A percentile compares a stretch with the other conserved stretches of the same genome.
Evolutionary conservation across 257 asterid genomes (phyloP).

Genomic region (Sherardia arvensis): DNA sequence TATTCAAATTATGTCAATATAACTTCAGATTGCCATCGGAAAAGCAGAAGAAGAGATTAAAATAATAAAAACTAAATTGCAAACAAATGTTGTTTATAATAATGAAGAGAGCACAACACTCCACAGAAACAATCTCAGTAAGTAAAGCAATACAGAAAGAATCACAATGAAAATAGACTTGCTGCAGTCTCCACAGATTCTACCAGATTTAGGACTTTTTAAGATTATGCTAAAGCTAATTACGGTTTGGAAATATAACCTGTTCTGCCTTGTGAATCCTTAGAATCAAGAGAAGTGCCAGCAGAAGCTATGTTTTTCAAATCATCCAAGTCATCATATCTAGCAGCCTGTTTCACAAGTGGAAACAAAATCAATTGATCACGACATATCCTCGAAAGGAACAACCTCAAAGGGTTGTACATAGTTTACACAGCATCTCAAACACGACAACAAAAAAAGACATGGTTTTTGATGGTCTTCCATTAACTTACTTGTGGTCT

Average conservation of each 20-base stretch:
- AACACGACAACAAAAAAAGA: background rate
- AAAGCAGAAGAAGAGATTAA: background rate
- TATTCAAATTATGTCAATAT: background rate
- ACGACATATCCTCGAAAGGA: conserved; percentile 8
- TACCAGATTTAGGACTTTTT: background rate
- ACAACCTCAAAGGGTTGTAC: background rate
- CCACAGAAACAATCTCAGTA: background rate
- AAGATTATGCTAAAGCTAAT: background rate
- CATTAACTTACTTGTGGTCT: background rate
- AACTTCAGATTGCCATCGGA: background rate
- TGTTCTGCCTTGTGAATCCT: conserved; percentile 78
- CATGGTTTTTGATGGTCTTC: too few relatives aligned
- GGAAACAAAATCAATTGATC: background rate
- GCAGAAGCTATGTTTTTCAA: conserved; percentile 40
- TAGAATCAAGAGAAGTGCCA: conserved; percentile 59
- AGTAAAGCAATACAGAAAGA: background rate
- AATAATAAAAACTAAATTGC: background rate
- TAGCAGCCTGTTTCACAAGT: conserved; percentile 56
- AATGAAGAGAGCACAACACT: background rate
- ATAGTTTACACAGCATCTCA: conserved; percentile 1
- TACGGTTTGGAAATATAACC: conserved; percentile 25
- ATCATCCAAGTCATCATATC: conserved; percentile 68
- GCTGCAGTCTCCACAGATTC: background rate
- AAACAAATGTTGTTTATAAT: background rate
- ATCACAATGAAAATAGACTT: background rate